Base-by-base conservation (phyloP, 208 protist genomes). In the Spongospora subterranea region DNA sequence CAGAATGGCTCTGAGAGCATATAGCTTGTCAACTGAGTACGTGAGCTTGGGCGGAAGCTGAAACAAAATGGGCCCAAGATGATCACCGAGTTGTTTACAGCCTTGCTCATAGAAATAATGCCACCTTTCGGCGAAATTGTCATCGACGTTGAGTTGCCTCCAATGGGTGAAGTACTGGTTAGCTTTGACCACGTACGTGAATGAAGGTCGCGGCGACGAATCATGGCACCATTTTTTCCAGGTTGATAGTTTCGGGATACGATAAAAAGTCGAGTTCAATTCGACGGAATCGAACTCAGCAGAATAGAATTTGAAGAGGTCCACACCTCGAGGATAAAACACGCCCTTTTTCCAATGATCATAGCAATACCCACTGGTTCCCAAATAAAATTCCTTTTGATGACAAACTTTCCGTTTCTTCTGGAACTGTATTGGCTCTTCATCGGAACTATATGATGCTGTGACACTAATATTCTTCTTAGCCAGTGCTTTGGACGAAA, bases 211-310 rank as follows among this genome's bases (percentile, higher is more conserved):
- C 6, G 6, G n/a, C n/a, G 71, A 35, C 6, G 17, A 6, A 35
- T 35, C 40, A 35, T 35, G 17, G 6, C 50, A 29, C 71, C 71
- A 82, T 43, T 82, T 82, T n/a, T 6, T n/a, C 71, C 71, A 82
- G n/a, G 71, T 82, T 43, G 6, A 40, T 39, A 13, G n/a, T 20
- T 6, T n/a, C 6, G 71, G 71, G 17, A 82, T 43, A 35, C 71
- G 71, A 82, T 82, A 82, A n/a, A 82, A 82, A 20, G 71, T 6
- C n/a, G 71, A 35, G 71, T 82, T 82, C n/a, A 82, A n/a, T 82
- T 82, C 71, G 13, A 82, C 71, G 17, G 71, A 35, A 43, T 82
- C 71, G 71, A 82, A 82, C n/a, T 82, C 71, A n/a, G n/a, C 40
- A 6, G 71, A 35, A 43, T 82, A 82, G 71, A 82, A 82, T n/a